These are phyloP conservation scores for Maudiozyma serrabonitensis DNA, from an alignment of 805 yeast species.

Conservation along the genomic window DNA sequence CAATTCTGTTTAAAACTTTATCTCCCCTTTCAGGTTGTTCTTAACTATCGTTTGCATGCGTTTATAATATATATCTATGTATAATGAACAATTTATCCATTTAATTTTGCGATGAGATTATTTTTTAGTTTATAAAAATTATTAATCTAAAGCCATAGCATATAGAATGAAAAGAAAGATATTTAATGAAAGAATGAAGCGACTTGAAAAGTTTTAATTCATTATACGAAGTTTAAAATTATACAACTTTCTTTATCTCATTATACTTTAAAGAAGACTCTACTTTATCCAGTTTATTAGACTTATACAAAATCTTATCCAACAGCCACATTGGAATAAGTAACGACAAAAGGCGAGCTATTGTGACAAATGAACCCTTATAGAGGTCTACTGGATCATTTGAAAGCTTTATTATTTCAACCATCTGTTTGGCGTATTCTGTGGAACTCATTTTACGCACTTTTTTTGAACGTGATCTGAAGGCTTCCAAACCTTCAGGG, in stretches of 20 bases:
- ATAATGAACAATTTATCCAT: too few species aligned
- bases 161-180: too few species aligned
- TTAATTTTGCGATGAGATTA: too few species aligned
- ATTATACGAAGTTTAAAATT: background rate
- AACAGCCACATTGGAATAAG: conserved; percentile 40
- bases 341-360: conserved; percentile 27
- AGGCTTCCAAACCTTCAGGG: conserved; percentile 41
- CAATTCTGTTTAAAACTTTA: too few species aligned
- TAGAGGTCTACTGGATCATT: conserved; percentile 40
- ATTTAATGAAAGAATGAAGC: too few species aligned
- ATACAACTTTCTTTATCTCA: background rate
- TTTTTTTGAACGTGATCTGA: conserved; percentile 44
- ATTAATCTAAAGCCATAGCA: too few species aligned
- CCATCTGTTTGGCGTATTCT: conserved; percentile 45
- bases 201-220: too few species aligned
- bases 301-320: conserved; percentile 19
- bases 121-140: too few species aligned
- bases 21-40: too few species aligned
- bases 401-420: conserved; percentile 35
- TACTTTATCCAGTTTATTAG: background rate
- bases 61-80: too few species aligned
- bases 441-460: conserved; percentile 45
- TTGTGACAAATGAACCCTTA: conserved; percentile 40
- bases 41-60: too few species aligned
- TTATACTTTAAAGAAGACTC: background rate